Evolutionary conservation across 139 green algal species (phyloP).

Genomic region (Chlorella sp.): DNA sequence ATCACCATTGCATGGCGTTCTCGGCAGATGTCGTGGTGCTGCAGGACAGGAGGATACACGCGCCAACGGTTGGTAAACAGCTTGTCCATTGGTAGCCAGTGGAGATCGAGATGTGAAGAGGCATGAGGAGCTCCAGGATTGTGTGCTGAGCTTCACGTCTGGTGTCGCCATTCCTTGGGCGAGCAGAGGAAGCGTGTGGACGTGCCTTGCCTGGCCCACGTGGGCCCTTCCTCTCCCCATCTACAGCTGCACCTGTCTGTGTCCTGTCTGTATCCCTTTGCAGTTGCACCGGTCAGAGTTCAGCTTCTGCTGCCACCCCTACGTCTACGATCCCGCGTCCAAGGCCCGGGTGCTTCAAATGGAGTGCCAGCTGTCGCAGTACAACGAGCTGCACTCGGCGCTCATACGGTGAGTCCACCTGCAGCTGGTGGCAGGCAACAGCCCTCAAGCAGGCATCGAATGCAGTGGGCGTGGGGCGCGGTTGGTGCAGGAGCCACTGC

Average conservation of each 20-base stretch:
- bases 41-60: no score
- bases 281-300: conserved; percentile 27
- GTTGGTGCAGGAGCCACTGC: no score
- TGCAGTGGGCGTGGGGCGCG: no score
- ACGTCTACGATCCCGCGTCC: conserved; percentile 64
- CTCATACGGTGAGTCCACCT: conserved; percentile 21
- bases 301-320: conserved; percentile 70
- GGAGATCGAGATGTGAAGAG: no score
- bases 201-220: no score
- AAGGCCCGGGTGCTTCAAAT: conserved; percentile 65
- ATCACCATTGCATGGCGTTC: no score
- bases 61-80: neutral
- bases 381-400: conserved; percentile 38
- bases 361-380: conserved; percentile 49
- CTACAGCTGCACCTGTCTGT: neutral
- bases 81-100: no score
- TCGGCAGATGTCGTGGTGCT: no score
- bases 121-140: no score
- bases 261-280: conserved; percentile 3
- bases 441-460: no score
- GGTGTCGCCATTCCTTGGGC: neutral
- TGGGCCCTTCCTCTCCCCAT: neutral
- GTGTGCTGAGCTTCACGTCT: no score
- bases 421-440: no score
- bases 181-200: neutral